phyloP scores from a whole-genome alignment of 2,329 filamentous ascomycete genomes.

The Verticillium zaregamsianum region DNA sequence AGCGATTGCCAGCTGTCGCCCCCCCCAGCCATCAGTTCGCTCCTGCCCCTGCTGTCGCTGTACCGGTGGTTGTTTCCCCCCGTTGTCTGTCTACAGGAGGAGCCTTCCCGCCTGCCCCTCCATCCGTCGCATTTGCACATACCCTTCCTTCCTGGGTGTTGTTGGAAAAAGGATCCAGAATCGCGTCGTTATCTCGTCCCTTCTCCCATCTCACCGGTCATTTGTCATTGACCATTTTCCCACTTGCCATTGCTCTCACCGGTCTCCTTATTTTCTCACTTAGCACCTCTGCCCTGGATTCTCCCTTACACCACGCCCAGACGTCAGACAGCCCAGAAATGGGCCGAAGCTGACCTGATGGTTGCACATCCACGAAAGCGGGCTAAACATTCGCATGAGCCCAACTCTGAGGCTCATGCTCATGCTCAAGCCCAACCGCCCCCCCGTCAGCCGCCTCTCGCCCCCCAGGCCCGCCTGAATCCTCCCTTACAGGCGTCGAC shows the following conservation, averaged over 20 bases:
- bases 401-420: background rate
- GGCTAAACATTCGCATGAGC: background rate
- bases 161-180: too few relatives aligned
- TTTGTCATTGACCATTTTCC: background rate
- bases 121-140: too few relatives aligned
- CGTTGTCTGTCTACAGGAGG: background rate
- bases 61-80: background rate
- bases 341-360: background rate
- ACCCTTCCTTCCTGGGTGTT: too few relatives aligned
- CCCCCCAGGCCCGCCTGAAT: background rate
- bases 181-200: background rate
- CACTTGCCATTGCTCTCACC: background rate
- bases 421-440: background rate
- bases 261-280: background rate
- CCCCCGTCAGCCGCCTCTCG: background rate
- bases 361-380: background rate
- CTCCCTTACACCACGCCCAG: background rate
- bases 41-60: background rate
- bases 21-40: too few relatives aligned
- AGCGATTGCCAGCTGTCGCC: too few relatives aligned
- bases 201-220: background rate
- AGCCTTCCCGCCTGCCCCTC: background rate
- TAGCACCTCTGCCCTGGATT: background rate
- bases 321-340: background rate
- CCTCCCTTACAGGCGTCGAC: background rate